Percentiles rank a stretch among this genome's conserved stretches.
These are phyloP conservation scores for Tetracladium marchalianum DNA, from an alignment of 495 filamentous ascomycete species.

Conservation along the genomic window DNA sequence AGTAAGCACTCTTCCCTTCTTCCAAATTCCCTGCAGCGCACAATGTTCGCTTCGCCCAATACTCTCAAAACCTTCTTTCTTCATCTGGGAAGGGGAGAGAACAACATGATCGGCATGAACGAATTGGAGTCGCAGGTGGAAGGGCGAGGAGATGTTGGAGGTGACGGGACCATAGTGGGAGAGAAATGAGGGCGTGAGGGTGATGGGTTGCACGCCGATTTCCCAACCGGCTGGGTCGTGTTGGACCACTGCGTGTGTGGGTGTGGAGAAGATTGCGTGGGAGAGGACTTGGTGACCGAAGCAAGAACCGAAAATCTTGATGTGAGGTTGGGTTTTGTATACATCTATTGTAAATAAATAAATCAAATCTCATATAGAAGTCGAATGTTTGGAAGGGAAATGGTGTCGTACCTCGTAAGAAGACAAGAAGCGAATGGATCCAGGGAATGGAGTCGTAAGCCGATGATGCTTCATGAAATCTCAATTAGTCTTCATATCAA, in stretches of 20 bases:
- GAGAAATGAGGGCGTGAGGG: slow-evolving; percentile 58
- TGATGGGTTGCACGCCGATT: slow-evolving; percentile 57
- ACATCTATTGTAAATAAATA: slow-evolving; percentile 27
- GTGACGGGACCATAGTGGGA: slow-evolving; percentile 10
- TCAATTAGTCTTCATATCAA: not conserved
- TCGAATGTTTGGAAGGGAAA: slow-evolving; percentile 29
- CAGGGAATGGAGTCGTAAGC: slow-evolving; percentile 56
- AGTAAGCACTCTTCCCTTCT: slow-evolving; percentile 52
- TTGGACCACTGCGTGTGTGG: slow-evolving; percentile 49
- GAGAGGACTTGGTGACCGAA: slow-evolving; percentile 87
- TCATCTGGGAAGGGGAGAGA: slow-evolving; percentile 33
- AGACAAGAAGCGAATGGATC: slow-evolving; percentile 66
- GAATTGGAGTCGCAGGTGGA: slow-evolving; percentile 54
- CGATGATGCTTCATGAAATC: slow-evolving; percentile 22
- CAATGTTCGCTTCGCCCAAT: slow-evolving; percentile 60
- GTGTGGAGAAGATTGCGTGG: slow-evolving; percentile 44
- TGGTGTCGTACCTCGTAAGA: slow-evolving; percentile 29
- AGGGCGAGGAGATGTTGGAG: not conserved
- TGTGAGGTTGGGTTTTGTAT: slow-evolving; percentile 34
- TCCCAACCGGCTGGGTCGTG: slow-evolving; percentile 65
- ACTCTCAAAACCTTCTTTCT: slow-evolving; percentile 47
- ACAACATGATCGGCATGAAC: slow-evolving; percentile 59
- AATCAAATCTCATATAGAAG: slow-evolving; percentile 29
- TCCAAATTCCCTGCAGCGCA: slow-evolving; percentile 69
- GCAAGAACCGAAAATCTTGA: slow-evolving; percentile 56